phyloP scores from a whole-genome alignment of 2,329 filamentous ascomycete genomes.

The Gliomastix tumulicola region DNA sequence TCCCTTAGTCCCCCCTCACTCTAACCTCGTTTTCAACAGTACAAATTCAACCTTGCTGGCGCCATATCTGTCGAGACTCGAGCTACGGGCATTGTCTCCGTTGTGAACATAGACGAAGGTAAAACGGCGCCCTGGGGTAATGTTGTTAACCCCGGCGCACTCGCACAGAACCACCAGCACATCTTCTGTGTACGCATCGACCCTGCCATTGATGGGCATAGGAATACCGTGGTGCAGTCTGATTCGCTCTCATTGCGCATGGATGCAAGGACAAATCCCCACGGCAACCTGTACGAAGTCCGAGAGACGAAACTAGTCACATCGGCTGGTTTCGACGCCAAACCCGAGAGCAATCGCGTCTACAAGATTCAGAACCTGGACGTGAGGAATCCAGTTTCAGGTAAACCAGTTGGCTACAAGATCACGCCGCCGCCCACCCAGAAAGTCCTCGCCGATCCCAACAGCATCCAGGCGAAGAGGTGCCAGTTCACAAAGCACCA shows the following conservation, averaged over 20 bases:
- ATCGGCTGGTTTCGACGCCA: slow-evolving; percentile 38
- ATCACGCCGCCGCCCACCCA: slow-evolving; percentile 31
- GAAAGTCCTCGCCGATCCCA: slow-evolving; percentile 29
- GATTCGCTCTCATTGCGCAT: slow-evolving; percentile 36
- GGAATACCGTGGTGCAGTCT: slow-evolving; percentile 43
- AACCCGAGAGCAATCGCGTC: slow-evolving; percentile 37
- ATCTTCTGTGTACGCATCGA: slow-evolving; percentile 58
- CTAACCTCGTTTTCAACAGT: slow-evolving; percentile 5
- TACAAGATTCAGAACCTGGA: slow-evolving; percentile 43
- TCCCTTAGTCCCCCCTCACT: background rate
- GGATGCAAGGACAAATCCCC: slow-evolving; percentile 33
- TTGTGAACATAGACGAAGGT: slow-evolving; percentile 44
- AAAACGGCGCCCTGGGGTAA: slow-evolving; percentile 48
- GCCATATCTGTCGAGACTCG: slow-evolving; percentile 21
- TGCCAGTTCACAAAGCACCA: slow-evolving; percentile 34
- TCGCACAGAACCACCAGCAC: slow-evolving; percentile 63
- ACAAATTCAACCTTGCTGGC: slow-evolving; percentile 46
- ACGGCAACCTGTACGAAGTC: slow-evolving; percentile 36
- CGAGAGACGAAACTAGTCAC: slow-evolving; percentile 35
- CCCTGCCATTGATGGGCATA: slow-evolving; percentile 51
- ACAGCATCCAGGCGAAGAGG: slow-evolving; percentile 29
- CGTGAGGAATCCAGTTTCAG: slow-evolving; percentile 32
- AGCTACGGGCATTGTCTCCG: slow-evolving; percentile 33
- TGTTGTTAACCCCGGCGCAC: slow-evolving; percentile 50
- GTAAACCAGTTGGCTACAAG: slow-evolving; percentile 40